Conservation (phyloP, 768 basidiomycete species). For the Pulveroboletus sp. region DNA sequence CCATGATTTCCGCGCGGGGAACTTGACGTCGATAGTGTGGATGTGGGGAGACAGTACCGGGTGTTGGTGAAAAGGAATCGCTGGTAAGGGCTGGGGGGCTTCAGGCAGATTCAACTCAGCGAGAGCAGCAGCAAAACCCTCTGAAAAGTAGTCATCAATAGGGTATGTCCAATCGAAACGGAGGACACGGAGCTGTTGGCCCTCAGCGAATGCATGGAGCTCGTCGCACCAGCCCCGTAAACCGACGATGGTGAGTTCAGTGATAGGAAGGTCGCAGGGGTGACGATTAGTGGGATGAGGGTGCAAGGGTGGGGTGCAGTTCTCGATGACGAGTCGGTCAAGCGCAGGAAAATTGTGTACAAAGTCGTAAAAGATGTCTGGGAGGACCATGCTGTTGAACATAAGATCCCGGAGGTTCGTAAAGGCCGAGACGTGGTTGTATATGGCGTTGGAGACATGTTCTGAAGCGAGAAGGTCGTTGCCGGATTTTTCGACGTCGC, state of each 20-base stretch:
- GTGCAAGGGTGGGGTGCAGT: slow-evolving; percentile 32
- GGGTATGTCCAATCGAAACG: slow-evolving; percentile 43
- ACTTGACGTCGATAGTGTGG: slow-evolving; percentile 30
- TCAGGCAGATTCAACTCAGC: neutral
- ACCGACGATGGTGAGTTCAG: slow-evolving; percentile 39
- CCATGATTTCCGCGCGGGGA: slow-evolving; percentile 30
- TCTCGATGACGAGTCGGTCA: slow-evolving; percentile 39
- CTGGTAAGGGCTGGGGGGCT: neutral
- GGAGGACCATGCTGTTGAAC: slow-evolving; percentile 37
- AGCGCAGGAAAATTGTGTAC: slow-evolving; percentile 39
- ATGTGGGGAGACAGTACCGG: slow-evolving; percentile 23
- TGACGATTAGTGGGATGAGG: slow-evolving; percentile 18
- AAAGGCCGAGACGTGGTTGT: slow-evolving; percentile 25
- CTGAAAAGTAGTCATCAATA: slow-evolving; percentile 34
- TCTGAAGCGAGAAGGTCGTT: slow-evolving; percentile 23
- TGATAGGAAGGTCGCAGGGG: slow-evolving; percentile 41
- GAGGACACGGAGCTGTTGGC: slow-evolving; percentile 36
- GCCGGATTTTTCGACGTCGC: slow-evolving; percentile 22
- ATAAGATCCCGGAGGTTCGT: slow-evolving; percentile 36
- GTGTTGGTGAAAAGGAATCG: slow-evolving; percentile 3
- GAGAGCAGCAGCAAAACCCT: slow-evolving; percentile 5
- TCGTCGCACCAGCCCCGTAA: slow-evolving; percentile 31
- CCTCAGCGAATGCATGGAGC: slow-evolving; percentile 35
- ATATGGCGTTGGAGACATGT: slow-evolving; percentile 16
- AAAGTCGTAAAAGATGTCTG: slow-evolving; percentile 32